Conservation (phyloP, 2,329 filamentous ascomycete genomes). For the Neofusicoccum parvum region DNA sequence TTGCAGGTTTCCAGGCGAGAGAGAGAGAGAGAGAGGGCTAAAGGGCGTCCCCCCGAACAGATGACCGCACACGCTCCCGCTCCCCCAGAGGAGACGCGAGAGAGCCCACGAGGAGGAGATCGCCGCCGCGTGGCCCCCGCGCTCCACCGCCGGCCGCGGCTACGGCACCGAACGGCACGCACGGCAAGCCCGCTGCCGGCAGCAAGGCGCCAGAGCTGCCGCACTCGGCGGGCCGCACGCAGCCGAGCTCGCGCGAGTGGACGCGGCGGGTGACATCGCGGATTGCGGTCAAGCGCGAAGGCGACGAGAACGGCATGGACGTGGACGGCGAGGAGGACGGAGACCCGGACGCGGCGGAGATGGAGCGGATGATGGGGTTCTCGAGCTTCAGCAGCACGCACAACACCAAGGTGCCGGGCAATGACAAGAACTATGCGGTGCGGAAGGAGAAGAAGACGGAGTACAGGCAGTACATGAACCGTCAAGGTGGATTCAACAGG, state of each 20-base stretch:
- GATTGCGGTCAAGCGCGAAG: neutral
- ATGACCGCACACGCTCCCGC: neutral
- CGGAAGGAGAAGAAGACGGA: slow-evolving; percentile 92
- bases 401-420: slow-evolving; percentile 83
- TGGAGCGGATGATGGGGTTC: slow-evolving; percentile 91
- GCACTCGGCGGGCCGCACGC: neutral
- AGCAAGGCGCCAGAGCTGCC: neutral
- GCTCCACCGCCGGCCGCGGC: neutral
- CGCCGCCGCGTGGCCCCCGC: slow-evolving; percentile 14
- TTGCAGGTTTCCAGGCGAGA: too few species aligned
- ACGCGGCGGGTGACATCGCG: slow-evolving; percentile 3
- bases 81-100: neutral
- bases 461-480: slow-evolving; percentile 97
- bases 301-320: slow-evolving; percentile 38
- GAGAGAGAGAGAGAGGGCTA: neutral
- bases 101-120: neutral
- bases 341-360: slow-evolving; percentile 68
- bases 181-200: neutral
- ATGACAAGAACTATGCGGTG: slow-evolving; percentile 75
- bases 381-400: slow-evolving; percentile 84
- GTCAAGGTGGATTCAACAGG: slow-evolving; percentile 78
- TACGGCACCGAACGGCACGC: neutral
- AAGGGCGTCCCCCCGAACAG: neutral
- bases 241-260: slow-evolving; percentile 15
- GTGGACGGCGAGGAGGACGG: slow-evolving; percentile 46